phyloP scores from a whole-genome alignment of 2,329 filamentous ascomycete species.

The Capronia coronata region DNA sequence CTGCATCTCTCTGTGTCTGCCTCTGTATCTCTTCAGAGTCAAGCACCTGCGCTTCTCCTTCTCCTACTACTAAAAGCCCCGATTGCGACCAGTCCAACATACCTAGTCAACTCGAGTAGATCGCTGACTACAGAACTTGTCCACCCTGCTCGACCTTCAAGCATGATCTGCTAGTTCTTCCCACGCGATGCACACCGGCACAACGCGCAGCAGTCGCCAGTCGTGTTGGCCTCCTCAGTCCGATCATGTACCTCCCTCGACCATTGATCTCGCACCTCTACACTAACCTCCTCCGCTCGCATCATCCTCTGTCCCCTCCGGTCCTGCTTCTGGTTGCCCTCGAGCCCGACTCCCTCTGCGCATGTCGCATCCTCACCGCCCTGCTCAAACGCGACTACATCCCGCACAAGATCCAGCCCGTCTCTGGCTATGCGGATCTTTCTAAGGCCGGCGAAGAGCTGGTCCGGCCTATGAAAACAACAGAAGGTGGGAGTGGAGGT shows the following conservation, averaged over 20 bases:
- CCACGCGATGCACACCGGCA: constrained; percentile 11
- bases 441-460: constrained; percentile 70
- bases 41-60: neutral
- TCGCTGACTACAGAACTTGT: too few relatives aligned
- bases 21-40: neutral
- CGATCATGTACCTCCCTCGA: constrained; percentile 78
- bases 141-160: neutral
- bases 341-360: constrained; percentile 91
- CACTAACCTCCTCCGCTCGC: constrained; percentile 74
- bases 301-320: constrained; percentile 83
- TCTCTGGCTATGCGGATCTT: constrained; percentile 86
- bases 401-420: constrained; percentile 91
- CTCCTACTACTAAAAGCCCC: neutral
- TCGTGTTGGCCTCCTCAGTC: neutral
- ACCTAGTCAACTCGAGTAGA: too few relatives aligned
- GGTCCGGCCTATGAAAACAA: constrained; percentile 78
- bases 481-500: constrained; percentile 75
- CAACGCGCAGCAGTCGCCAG: constrained; percentile 1
- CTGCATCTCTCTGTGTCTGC: neutral
- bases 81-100: neutral
- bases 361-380: constrained; percentile 84
- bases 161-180: constrained; percentile 3
- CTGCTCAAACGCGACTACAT: constrained; percentile 98
- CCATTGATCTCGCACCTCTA: constrained; percentile 86
- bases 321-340: constrained; percentile 79